These are phyloP conservation scores for Colletotrichum lentis DNA, from an alignment of 2,329 filamentous ascomycete genomes.

Conservation along the genomic window DNA sequence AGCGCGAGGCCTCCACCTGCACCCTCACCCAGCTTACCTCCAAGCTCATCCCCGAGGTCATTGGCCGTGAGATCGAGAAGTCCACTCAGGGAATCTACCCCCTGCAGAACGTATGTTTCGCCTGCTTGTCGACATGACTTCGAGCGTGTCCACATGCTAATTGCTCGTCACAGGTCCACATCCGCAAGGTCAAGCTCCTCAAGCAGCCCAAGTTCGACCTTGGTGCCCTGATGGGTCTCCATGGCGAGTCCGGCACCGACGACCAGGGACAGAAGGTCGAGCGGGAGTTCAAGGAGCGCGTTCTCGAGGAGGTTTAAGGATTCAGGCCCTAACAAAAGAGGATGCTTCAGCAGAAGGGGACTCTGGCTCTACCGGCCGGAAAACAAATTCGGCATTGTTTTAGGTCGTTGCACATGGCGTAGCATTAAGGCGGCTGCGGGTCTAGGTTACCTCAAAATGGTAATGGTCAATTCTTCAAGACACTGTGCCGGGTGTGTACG, in stretches of 20 bases:
- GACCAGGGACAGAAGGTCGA: conserved; percentile 99
- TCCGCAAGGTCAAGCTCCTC: conserved; percentile 99
- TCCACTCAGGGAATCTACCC: conserved; percentile 99
- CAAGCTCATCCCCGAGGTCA: conserved; percentile 99
- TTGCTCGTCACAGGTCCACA: conserved; percentile 80
- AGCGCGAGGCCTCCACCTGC: conserved; percentile 92
- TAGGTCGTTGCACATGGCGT: conserved; percentile 56
- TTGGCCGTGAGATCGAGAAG: conserved; percentile 99
- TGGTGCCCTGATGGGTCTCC: conserved; percentile 91
- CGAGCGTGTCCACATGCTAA: conserved; percentile 45
- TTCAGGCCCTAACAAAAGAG: conserved; percentile 51
- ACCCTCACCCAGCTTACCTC: conserved; percentile 95
- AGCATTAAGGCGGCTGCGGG: conserved; percentile 54
- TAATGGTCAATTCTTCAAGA: conserved; percentile 39
- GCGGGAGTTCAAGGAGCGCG: conserved; percentile 98
- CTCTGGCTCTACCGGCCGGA: conserved; percentile 37
- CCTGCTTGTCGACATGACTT: background rate
- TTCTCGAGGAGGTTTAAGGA: conserved; percentile 91
- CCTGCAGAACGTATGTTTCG: conserved; percentile 85
- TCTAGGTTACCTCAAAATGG: conserved; percentile 50
- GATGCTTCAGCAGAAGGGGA: conserved; percentile 50
- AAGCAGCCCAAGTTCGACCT: conserved; percentile 99
- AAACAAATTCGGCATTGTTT: conserved; percentile 48
- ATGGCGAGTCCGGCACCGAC: conserved; percentile 96
- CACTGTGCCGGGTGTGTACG: conserved; percentile 31